phyloP scores from a whole-genome alignment of 148 eudicot species.

The Diospyros lotus region DNA sequence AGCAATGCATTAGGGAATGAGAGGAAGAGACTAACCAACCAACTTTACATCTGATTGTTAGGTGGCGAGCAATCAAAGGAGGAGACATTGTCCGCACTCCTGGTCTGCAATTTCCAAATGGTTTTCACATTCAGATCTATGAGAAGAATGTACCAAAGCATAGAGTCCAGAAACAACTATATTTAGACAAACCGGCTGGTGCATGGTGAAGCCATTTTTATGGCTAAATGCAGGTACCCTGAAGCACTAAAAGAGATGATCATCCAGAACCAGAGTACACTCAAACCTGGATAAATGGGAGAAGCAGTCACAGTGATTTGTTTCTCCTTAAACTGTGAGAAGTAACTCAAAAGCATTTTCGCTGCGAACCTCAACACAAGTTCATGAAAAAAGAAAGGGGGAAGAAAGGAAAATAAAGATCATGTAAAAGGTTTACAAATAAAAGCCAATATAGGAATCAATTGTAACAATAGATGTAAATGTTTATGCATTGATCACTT shows the following conservation, averaged over 20 bases:
- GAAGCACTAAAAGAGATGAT: neutral
- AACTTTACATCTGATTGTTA: conserved; percentile 19
- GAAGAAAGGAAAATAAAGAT: too few relatives aligned
- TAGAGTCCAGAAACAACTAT: neutral
- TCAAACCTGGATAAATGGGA: neutral
- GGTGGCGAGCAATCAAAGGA: conserved; percentile 61
- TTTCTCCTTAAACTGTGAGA: neutral
- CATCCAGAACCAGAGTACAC: neutral
- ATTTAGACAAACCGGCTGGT: neutral
- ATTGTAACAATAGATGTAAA: too few relatives aligned
- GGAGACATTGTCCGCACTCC: conserved; percentile 71
- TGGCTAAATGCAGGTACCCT: neutral
- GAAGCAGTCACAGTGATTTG: neutral
- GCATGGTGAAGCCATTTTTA: neutral
- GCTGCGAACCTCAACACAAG: neutral
- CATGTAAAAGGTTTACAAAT: too few relatives aligned
- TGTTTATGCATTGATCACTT: too few relatives aligned
- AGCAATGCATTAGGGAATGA: neutral
- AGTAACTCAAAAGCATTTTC: neutral
- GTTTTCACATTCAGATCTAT: conserved; percentile 46
- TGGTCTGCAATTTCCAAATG: conserved; percentile 71
- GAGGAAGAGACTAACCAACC: conserved; percentile 13
- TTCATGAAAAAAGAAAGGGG: too few relatives aligned
- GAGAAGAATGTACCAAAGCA: conserved; percentile 19
- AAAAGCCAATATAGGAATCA: too few relatives aligned